Percentiles rank a stretch among this genome's conserved stretches.
Evolutionary conservation across 2,329 filamentous ascomycete species (phyloP).

Genomic region (Ophiocordyceps sinensis): DNA sequence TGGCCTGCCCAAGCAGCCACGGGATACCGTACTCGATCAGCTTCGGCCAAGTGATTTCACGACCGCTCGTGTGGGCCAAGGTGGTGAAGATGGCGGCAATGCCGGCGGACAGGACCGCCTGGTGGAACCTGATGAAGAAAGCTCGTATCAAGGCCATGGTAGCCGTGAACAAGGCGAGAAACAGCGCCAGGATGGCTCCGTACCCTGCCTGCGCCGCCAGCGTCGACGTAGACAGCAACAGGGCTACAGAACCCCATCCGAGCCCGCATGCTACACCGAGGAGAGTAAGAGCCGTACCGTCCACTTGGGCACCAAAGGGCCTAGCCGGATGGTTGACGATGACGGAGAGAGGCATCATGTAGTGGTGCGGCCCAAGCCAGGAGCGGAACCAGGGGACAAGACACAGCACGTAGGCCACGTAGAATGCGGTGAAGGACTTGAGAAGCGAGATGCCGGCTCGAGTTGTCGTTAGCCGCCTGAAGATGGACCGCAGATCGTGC

Average conservation of each 20-base stretch:
- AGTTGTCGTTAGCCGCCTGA: conserved; percentile 27
- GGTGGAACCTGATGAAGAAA: conserved; percentile 41
- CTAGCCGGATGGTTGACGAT: conserved; percentile 43
- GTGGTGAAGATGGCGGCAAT: conserved; percentile 39
- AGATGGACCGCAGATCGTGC: conserved; percentile 26
- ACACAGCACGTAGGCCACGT: conserved; percentile 39
- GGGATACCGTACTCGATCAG: conserved; percentile 37
- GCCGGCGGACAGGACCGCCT: conserved; percentile 38
- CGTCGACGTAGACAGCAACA: conserved; percentile 39
- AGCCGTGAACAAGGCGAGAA: conserved; percentile 37
- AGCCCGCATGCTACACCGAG: conserved; percentile 37
- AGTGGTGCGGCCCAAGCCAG: conserved; percentile 39
- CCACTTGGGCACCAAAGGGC: conserved; percentile 40
- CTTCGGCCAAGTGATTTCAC: conserved; percentile 31
- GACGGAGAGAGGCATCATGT: conserved; percentile 41
- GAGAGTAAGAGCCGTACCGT: conserved; percentile 38
- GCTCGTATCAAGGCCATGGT: conserved; percentile 36
- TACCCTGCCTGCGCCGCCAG: conserved; percentile 29
- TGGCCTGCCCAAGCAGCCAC: conserved; percentile 39
- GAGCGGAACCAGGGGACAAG: conserved; percentile 30
- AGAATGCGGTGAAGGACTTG: conserved; percentile 42
- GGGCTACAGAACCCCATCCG: conserved; percentile 38
- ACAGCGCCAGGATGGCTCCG: conserved; percentile 40
- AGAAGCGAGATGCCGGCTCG: conserved; percentile 34
- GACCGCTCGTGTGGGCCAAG: conserved; percentile 31